phyloP scores from a whole-genome alignment of 1,139 yeast species.

The Lodderomyces jiufengensis region DNA sequence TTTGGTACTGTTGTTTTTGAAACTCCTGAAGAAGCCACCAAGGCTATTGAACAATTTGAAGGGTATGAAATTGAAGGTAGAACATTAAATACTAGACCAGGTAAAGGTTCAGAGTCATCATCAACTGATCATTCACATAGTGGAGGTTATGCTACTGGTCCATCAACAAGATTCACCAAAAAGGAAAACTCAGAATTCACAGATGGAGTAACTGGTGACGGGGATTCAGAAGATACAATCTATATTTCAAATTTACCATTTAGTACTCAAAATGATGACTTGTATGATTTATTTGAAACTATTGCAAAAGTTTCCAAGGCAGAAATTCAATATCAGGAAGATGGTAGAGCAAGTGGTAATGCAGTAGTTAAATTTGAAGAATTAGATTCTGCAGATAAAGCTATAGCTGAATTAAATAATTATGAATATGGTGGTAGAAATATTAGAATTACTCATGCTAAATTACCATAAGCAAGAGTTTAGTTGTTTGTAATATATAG shows the following conservation, averaged over 20 bases:
- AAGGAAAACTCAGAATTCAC: constrained; percentile 53
- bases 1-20: constrained; percentile 73
- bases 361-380: constrained; percentile 81
- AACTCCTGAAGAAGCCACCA: constrained; percentile 56
- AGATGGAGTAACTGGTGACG: constrained; percentile 60
- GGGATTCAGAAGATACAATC: constrained; percentile 52
- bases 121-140: not conserved
- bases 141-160: constrained; percentile 1
- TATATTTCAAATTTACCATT: constrained; percentile 81
- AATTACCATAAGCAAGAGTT: constrained; percentile 9
- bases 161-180: not conserved
- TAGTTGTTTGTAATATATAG: too few species aligned
- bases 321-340: constrained; percentile 61
- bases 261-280: constrained; percentile 82
- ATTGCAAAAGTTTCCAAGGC: constrained; percentile 77
- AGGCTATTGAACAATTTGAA: constrained; percentile 59
- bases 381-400: constrained; percentile 66
- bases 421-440: constrained; percentile 85
- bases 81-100: constrained; percentile 65
- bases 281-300: constrained; percentile 81
- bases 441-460: constrained; percentile 62
- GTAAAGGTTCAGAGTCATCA: constrained; percentile 19
- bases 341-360: constrained; percentile 73
- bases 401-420: constrained; percentile 69
- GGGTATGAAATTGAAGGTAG: constrained; percentile 73